A percentile compares a stretch with the other conserved stretches of the same genome.
Evolutionary conservation across 2,329 filamentous ascomycete species (phyloP).

Genomic region (Fusarium papillatum): DNA sequence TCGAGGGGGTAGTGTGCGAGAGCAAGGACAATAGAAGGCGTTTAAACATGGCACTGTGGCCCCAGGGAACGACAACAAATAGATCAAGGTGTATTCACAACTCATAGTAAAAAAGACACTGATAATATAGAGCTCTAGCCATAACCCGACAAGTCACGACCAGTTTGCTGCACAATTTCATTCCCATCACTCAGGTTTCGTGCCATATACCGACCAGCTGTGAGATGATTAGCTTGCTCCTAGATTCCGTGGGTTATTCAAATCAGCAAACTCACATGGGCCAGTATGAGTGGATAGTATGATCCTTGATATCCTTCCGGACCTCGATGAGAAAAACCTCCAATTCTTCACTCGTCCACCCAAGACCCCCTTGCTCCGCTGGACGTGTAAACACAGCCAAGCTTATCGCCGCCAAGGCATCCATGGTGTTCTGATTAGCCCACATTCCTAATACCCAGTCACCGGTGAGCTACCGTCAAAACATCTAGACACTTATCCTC

Average conservation of each 20-base stretch:
- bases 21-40: no score
- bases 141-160: neutral
- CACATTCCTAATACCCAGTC: neutral
- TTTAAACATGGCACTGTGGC: neutral
- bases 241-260: neutral
- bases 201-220: conserved; percentile 15
- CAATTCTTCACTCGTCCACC: conserved; percentile 13
- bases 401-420: conserved; percentile 13
- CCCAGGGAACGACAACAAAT: neutral
- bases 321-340: conserved; percentile 10
- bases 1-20: neutral
- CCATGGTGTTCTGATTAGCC: conserved; percentile 11
- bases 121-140: neutral
- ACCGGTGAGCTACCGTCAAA: neutral
- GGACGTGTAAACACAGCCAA: conserved; percentile 18
- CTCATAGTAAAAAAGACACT: neutral
- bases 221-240: neutral
- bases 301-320: conserved; percentile 10
- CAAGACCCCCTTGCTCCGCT: conserved; percentile 7
- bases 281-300: conserved; percentile 16
- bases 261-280: conserved; percentile 8
- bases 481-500: neutral
- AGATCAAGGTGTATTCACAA: neutral
- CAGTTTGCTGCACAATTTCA: neutral
- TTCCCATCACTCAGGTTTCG: conserved; percentile 2